Evolutionary conservation across 371 early-diverging fungal genomes (phyloP).

Genomic region (Saksenaea vasiformis): DNA sequence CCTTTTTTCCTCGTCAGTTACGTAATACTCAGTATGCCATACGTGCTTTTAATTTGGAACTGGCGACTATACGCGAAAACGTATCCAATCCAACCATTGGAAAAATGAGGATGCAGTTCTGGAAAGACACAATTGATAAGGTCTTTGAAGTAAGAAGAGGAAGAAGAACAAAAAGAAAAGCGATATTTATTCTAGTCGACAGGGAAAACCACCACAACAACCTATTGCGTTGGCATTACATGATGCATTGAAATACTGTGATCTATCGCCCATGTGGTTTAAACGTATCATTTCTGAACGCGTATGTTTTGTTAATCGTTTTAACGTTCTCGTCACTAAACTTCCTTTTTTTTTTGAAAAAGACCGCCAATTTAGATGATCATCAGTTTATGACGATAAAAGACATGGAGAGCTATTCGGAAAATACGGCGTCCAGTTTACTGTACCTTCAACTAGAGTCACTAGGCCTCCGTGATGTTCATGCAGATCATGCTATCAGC

Average conservation of each 20-base stretch:
- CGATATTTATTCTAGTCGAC: no score
- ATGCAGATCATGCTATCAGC: slow-evolving; percentile 89
- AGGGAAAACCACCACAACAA: slow-evolving; percentile 76
- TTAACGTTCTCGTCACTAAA: no score
- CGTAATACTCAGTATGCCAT: slow-evolving; percentile 75
- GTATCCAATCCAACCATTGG: slow-evolving; percentile 75
- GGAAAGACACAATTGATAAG: slow-evolving; percentile 78
- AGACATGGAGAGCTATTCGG: slow-evolving; percentile 87
- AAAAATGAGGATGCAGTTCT: slow-evolving; percentile 80
- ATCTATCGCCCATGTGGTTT: slow-evolving; percentile 67
- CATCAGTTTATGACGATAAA: slow-evolving; percentile 70
- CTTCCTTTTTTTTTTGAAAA: no score
- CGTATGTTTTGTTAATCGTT: slow-evolving; percentile 28
- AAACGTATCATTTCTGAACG: slow-evolving; percentile 77
- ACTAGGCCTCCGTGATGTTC: slow-evolving; percentile 76
- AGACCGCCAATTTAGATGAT: slow-evolving; percentile 68
- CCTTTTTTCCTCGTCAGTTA: slow-evolving; percentile 71
- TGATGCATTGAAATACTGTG: slow-evolving; percentile 48
- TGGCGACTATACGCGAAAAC: slow-evolving; percentile 76
- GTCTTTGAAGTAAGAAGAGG: slow-evolving; percentile 5
- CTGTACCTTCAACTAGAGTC: slow-evolving; percentile 89
- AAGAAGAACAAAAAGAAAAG: no score
- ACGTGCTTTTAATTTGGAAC: slow-evolving; percentile 88
- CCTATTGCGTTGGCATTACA: slow-evolving; percentile 64
- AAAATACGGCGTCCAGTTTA: slow-evolving; percentile 83